Conservation (phyloP, 83 land plant genomes). For the Isoetes engelmannii region DNA sequence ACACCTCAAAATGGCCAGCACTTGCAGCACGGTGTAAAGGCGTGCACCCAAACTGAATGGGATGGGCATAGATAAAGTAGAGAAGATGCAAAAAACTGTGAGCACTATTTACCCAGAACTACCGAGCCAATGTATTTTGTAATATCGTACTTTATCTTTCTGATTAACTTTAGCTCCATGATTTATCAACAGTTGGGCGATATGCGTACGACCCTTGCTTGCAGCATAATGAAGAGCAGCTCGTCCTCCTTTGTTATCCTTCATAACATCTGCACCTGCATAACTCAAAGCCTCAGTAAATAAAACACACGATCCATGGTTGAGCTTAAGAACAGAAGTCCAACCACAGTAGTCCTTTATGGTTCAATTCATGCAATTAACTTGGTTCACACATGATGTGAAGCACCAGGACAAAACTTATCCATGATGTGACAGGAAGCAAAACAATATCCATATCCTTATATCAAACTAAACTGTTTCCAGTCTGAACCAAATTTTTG, state of each 20-base stretch:
- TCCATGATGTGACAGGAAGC: background rate
- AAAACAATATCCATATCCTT: background rate
- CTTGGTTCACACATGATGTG: background rate
- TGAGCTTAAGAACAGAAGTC: too few species aligned
- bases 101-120: background rate
- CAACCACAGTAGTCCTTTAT: too few species aligned
- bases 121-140: slow-evolving; percentile 4
- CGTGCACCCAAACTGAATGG: slow-evolving; percentile 80
- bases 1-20: slow-evolving; percentile 66
- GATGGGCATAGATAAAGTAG: background rate
- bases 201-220: slow-evolving; percentile 77
- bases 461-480: too few species aligned
- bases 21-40: slow-evolving; percentile 97
- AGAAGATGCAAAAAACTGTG: background rate
- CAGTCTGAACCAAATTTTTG: too few species aligned
- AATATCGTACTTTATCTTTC: slow-evolving; percentile 69
- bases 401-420: background rate
- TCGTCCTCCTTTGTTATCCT: slow-evolving; percentile 78
- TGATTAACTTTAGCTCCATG: slow-evolving; percentile 71
- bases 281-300: too few species aligned
- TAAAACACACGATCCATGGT: too few species aligned
- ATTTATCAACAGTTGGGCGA: slow-evolving; percentile 56
- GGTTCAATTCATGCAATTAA: too few species aligned
- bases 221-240: slow-evolving; percentile 99
- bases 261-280: slow-evolving; percentile 73